Evolutionary conservation across 805 yeast genomes (phyloP), one percentile per base, ranked within the genome.

Genomic region (Wickerhamomyces mucosus): DNA sequence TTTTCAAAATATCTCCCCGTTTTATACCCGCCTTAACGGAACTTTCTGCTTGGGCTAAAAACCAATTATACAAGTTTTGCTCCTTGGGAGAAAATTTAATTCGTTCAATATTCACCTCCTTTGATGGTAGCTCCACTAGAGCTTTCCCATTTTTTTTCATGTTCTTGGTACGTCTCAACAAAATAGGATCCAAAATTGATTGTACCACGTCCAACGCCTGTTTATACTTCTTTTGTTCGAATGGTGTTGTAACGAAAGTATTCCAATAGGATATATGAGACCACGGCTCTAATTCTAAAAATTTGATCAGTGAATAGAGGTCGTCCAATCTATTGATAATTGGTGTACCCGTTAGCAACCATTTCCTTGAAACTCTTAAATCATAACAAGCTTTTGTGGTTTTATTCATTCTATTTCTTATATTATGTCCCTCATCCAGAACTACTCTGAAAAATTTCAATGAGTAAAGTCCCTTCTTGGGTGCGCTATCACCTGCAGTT

Each of bases 311-410:
- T 6, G 94, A 78, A 49, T 71, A 88, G 28, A 89, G 56, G 52
- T 89, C 97, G 52, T 89, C 96, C 8, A 89, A 61, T 39, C 88
- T 61, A 53, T 88, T 88, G 24, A 86, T 80, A 18, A 88, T 82
- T 0, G 97, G 96, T 0, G 97, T 88, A 7, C 97, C 97, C 0
- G 96, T 85, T 28, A 89, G 60, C 4, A 80, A 64, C 97, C 97
- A 88, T 38, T 74, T 73, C 29, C 92, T 63, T 14, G 65, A 60
- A 44, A 83, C 74, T 8, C 57, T 46, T n/a, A 88, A 48, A 15
- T 71, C 79, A 53, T 71, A 73, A 7, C 86, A 67, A 0, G 96
- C 80, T 40, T 75, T 78, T 0, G 96, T 75, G 0, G 95, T 78
- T 36, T 78, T 78, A 2, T 95, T 76, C 28, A 69, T 59, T 45